Evolutionary conservation across 2,329 filamentous ascomycete genomes (phyloP), one percentile per base, ranked within the genome.

Genomic region (Fusarium domesticum): DNA sequence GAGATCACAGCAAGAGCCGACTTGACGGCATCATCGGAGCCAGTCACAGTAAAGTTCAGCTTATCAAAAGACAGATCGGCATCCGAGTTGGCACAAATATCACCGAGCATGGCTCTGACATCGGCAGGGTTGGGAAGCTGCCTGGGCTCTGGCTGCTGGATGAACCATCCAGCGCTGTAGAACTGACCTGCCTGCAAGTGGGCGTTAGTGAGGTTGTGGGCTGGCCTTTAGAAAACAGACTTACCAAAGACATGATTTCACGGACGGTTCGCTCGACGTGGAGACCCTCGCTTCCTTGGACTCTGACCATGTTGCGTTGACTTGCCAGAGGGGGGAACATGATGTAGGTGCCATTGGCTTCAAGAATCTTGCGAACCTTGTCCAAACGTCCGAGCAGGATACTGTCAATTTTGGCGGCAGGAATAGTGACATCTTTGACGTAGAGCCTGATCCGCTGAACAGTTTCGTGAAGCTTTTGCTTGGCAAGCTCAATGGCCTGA

Each of bases 361-460:
- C 93, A 69, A 96, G 92, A 54, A 98, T 96, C 75, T 96, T 96
- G 62, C 91, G 89, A 46, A 98, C 89, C 69, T 97, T 97, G 69
- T 97, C 92, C 59, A 97, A 76, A 18, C 93, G 86, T 58, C 87
- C 87, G 28, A 97, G 81, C 46, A 98, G 69, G 57, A 98, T 92
- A 64, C 86, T 95, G 68, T 98, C 93, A 51, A 97, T 89, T 72
- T 98, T 98, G 65, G 87, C 87, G 23, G 89, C 81, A 37, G 91
- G 87, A 47, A 98, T 86, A 53, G 87, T 82, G 34, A 95, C 89
- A 64, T 96, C 91, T 70, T 98, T 98, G 62, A 95, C 85, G 58
- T 85, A 91, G 30, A 91, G 80, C 61, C 93, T 89, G 34, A 89
- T 88, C 19, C 83, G 82, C 60, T 83, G 77, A 23, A 95, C 86